Evolutionary conservation across 345 rosid genomes (phyloP).

Genomic region (Aegle marmelos): DNA sequence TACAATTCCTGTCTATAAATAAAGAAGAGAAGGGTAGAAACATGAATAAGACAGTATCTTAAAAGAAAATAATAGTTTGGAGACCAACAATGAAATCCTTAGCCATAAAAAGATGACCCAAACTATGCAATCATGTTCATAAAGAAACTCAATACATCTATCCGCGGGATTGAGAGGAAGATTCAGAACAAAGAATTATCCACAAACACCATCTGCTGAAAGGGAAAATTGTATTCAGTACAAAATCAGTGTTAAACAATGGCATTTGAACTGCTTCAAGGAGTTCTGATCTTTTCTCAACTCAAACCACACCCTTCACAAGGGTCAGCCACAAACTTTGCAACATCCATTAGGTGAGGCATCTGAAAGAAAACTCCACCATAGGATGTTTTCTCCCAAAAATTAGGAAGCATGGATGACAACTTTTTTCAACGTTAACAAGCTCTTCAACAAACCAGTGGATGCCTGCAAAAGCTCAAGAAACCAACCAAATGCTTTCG

Average conservation of each 20-base stretch:
- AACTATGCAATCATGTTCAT: background rate
- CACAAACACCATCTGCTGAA: background rate
- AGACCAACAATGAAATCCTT: background rate
- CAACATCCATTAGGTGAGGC: background rate
- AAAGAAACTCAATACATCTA: background rate
- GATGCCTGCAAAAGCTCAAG: background rate
- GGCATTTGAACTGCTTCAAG: background rate
- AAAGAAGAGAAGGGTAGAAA: background rate
- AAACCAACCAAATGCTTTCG: background rate
- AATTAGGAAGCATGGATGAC: background rate
- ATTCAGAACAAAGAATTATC: background rate
- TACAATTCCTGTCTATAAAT: background rate
- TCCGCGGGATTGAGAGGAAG: background rate
- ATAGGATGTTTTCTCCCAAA: background rate
- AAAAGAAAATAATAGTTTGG: background rate
- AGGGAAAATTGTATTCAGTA: background rate
- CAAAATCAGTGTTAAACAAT: background rate
- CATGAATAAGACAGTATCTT: background rate
- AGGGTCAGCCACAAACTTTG: background rate
- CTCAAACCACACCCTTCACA: background rate
- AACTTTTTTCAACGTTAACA: background rate
- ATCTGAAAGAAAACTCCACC: background rate
- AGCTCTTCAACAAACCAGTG: background rate
- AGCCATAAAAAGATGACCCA: background rate
- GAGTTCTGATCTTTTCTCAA: background rate